These are phyloP conservation scores for Eustoma russellianum DNA, from an alignment of 257 asterid species.

Conservation along the genomic window DNA sequence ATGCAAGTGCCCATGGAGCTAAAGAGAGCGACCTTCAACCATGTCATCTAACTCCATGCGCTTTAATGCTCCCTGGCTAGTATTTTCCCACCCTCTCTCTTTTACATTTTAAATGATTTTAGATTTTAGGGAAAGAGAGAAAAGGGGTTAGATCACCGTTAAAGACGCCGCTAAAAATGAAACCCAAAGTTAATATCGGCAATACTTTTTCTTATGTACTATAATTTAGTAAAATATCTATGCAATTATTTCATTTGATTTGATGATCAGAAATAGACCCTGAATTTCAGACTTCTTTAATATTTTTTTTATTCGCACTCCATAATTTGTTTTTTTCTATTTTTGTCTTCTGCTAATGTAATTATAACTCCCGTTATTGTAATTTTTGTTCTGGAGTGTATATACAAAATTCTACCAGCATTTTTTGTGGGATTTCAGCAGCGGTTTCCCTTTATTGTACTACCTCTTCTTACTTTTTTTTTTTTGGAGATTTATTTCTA, in stretches of 20 bases:
- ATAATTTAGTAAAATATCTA: neutral
- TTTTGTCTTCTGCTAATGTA: neutral
- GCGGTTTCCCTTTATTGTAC: neutral
- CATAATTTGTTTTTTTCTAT: neutral
- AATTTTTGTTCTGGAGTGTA: neutral
- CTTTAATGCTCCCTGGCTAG: constrained; percentile 5
- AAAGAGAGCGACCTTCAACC: constrained; percentile 24
- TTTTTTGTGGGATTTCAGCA: neutral
- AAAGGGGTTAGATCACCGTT: constrained; percentile 5
- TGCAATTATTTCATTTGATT: neutral
- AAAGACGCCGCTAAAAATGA: constrained; percentile 22
- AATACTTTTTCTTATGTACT: constrained; percentile 9
- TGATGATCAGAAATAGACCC: constrained; percentile 5
- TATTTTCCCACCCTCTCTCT: neutral
- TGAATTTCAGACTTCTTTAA: neutral
- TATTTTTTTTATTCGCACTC: neutral
- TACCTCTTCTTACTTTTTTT: neutral
- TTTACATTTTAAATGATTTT: neutral
- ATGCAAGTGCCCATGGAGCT: constrained; percentile 13
- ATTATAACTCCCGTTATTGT: neutral
- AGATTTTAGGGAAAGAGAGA: neutral
- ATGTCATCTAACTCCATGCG: constrained; percentile 3
- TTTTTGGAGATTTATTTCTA: neutral
- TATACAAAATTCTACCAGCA: neutral
- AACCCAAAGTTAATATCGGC: neutral